Base-by-base conservation (phyloP, 164 flowering plant species). In the Brasenia schreberi region DNA sequence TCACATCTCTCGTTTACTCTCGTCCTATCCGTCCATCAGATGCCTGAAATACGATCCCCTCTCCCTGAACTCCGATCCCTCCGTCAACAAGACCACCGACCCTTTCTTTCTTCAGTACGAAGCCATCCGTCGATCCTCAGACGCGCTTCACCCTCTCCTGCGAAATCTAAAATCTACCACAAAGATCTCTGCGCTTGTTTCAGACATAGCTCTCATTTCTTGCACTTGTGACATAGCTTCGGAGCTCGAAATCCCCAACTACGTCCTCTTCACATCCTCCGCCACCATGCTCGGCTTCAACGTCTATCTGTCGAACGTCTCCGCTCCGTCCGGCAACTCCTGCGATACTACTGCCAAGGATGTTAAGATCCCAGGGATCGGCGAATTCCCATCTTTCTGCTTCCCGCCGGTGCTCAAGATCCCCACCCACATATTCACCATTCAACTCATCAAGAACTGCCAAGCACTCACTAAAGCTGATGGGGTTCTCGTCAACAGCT, bases 401-500 rank as follows among this genome's bases (percentile, higher is more conserved):
- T 33, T 83, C 18, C 77, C 77, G 0, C 81, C 78, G 17, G 65
- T 71, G 6, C 70, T 78, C 4, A 61, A 71, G 4, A 66, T 75
- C 33, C 56, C 66, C 0, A 39, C 62, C 0, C 69, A 65, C 53
- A 67, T 73, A 19, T 74, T 81, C 65, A 70, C 69, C 12, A 59
- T 63, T n/a, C 71, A 27, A 0, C 17, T 78, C 53, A 4, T 62
- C 10, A 63, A 53, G 10, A 80, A 76, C 19, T 76, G 77, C 5
- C 18, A 18, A n/a, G 68, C 42, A 6, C 43, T 83, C 19, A 18
- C 59, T 0, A 60, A 72, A 42, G 69, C 77, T 33, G 43, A 73
- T 12, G 86, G 89, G 11, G 70, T 83, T 23, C 43, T 84, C 10
- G 39, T 78, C 4, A 84, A 82, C 70, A 79, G 81, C 5, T 77